These are phyloP conservation scores for Scedosporium apiospermum DNA, from an alignment of 2,329 filamentous ascomycete genomes.

Conservation along the genomic window DNA sequence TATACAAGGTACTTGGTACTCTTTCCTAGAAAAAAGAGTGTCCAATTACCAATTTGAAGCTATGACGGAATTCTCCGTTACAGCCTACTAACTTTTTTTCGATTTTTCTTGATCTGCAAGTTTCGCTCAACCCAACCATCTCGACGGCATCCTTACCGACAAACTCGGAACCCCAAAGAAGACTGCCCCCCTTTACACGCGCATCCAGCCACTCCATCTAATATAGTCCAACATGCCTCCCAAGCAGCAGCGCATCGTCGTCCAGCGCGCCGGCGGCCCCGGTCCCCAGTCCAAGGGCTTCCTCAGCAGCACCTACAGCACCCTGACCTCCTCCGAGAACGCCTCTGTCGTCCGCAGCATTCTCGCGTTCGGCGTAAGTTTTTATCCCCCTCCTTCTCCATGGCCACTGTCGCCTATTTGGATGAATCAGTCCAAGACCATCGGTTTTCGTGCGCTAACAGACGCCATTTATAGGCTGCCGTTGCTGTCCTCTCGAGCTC, in stretches of 20 bases:
- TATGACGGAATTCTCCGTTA: background rate
- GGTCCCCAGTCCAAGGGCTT: slow-evolving; percentile 27
- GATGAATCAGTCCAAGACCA: background rate
- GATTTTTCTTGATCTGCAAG: background rate
- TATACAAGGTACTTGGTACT: background rate
- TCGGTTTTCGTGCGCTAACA: background rate
- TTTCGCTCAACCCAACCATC: background rate
- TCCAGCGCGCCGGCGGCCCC: background rate
- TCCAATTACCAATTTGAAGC: background rate
- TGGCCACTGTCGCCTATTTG: too few relatives aligned
- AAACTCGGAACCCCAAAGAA: background rate
- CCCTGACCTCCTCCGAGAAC: slow-evolving; percentile 58
- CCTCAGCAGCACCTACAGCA: slow-evolving; percentile 48
- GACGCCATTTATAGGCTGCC: slow-evolving; percentile 36
- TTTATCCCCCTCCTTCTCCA: background rate
- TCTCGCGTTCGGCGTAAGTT: slow-evolving; percentile 57
- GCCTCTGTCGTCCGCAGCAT: slow-evolving; percentile 59
- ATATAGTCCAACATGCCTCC: slow-evolving; percentile 3
- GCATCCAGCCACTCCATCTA: background rate
- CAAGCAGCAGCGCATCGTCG: slow-evolving; percentile 6
- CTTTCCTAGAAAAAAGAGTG: too few relatives aligned
- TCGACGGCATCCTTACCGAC: background rate
- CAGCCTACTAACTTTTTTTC: background rate
- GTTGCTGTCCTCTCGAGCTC: slow-evolving; percentile 56
- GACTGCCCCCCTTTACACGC: background rate